A percentile compares a stretch with the other conserved stretches of the same genome.
Conservation (phyloP, 441 rosid species). For the Biscutella auriculata region DNA sequence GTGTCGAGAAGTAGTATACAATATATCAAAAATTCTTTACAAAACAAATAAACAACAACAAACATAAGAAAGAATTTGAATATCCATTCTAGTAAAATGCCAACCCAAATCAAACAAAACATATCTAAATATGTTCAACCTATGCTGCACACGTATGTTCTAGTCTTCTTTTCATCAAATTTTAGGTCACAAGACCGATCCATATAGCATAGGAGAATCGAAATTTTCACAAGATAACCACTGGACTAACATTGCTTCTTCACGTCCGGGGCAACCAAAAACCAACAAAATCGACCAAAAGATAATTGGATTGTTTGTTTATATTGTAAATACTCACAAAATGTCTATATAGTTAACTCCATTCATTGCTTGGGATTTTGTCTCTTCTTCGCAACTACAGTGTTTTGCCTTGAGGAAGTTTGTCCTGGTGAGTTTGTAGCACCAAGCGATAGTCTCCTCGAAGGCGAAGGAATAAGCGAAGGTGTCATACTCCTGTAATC, state of each 20-base stretch:
- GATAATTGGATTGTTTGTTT: not conserved
- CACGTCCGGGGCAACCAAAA: no score
- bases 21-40: not conserved
- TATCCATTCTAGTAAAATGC: not conserved
- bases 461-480: constrained; percentile 50
- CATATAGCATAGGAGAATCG: no score
- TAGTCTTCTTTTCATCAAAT: no score
- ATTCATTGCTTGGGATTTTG: constrained; percentile 5
- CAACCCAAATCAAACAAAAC: constrained; percentile 8
- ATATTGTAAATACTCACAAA: not conserved
- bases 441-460: constrained; percentile 30
- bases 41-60: no score
- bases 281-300: not conserved
- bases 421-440: constrained; percentile 15
- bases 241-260: no score
- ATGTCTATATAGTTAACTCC: not conserved
- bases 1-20: not conserved
- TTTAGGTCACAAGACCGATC: no score
- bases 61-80: not conserved
- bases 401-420: constrained; percentile 18
- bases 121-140: constrained; percentile 2
- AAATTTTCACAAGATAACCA: no score
- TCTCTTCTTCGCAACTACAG: constrained; percentile 19
- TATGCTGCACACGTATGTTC: constrained; percentile 6
- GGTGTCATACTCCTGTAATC: constrained; percentile 63